Evolutionary conservation across 1,284 basidiomycete species (phyloP), one percentile per base, ranked within the genome.

Genomic region (Rhodotorula sp.): DNA sequence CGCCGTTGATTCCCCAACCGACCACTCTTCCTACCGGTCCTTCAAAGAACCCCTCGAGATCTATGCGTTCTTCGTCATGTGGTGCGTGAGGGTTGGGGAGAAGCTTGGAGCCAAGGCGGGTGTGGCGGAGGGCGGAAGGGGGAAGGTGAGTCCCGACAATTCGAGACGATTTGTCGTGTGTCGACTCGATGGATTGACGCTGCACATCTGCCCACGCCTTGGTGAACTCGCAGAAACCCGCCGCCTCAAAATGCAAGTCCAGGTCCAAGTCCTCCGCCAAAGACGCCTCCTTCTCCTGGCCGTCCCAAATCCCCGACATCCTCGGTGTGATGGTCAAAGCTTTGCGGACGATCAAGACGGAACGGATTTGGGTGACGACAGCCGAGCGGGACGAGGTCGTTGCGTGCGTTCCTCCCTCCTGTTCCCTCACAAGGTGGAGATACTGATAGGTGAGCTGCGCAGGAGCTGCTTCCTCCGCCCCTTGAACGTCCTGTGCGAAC

Each of bases 401-500:
- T 61, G 87, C 85, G 91, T 92, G 77, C 57, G 87, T 81, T 4
- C 10, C 2, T 16, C 30, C 9, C 56, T 20, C 30, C 1, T 8
- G 24, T 48, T 37, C 2, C 13, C 28, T 37, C 13, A 3, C 22
- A 31, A 31, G 16, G 28, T 6, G 26, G 8, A 16, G 15, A 16
- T 20, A 31, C 15, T 28, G 20, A 20, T 20, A 30, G 22, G 20
- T 10, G 30, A 22, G 30, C 9, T 9, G 9, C 46, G 15, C 64
- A 92, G 91, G 8, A 68, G 65, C 58, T 94, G 92, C 78, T 85
- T 96, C 70, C 91, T 90, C 7, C 87, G 88, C 59, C 90, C 92
- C 0, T 91, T 89, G 0, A 94, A 94, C 78, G 87, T 90, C 74
- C 84, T 97, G 65, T 87, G 87, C 53, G 93, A 98, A 80, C 89